Percentiles rank a stretch among this genome's conserved stretches.
phyloP scores from a whole-genome alignment of 2,329 filamentous ascomycete genomes.

The Clonostachys byssicola region DNA sequence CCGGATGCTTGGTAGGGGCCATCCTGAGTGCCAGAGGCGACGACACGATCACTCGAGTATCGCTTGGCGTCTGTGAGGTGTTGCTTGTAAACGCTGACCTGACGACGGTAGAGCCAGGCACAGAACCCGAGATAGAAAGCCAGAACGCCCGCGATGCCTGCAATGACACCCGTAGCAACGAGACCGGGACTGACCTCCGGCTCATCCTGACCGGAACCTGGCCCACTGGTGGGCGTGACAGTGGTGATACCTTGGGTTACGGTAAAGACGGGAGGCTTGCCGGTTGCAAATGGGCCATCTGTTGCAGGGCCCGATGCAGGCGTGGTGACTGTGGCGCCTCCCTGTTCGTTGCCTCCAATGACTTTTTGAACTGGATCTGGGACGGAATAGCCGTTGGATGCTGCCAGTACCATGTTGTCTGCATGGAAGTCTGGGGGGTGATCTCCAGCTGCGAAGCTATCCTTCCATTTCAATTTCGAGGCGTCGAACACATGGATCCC shows the following conservation, averaged over 20 bases:
- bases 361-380: conserved; percentile 43
- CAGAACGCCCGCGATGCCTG: conserved; percentile 58
- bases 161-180: conserved; percentile 50
- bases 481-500: conserved; percentile 69
- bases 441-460: conserved; percentile 56
- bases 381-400: conserved; percentile 47
- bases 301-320: conserved; percentile 51
- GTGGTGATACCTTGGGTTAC: conserved; percentile 49
- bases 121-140: conserved; percentile 67
- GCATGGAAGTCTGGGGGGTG: conserved; percentile 52
- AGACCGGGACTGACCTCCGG: conserved; percentile 20
- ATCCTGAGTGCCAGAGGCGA: conserved; percentile 17
- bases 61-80: conserved; percentile 64
- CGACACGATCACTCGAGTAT: conserved; percentile 39
- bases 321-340: conserved; percentile 46
- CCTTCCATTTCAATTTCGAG: conserved; percentile 51
- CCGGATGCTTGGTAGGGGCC: neutral
- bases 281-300: conserved; percentile 66
- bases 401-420: conserved; percentile 36
- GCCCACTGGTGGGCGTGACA: conserved; percentile 17
- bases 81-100: conserved; percentile 64
- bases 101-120: conserved; percentile 68
- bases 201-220: conserved; percentile 12
- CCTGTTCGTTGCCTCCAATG: conserved; percentile 45
- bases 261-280: conserved; percentile 66